These are phyloP conservation scores for Pterocarpus macrocarpus DNA, from an alignment of 306 rosid species.

Conservation along the genomic window DNA sequence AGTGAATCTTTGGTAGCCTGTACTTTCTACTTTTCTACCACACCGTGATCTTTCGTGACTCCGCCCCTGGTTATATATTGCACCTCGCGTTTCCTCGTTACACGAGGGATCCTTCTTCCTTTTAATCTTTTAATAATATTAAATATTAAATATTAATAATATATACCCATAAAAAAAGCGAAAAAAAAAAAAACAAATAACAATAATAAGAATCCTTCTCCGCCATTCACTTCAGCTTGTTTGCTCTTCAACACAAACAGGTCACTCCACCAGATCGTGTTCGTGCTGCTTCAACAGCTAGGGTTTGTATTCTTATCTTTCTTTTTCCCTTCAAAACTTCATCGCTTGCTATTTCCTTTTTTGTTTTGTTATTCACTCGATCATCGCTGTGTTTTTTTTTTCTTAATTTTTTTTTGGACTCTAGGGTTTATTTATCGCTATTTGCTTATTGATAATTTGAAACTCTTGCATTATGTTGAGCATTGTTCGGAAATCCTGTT, in stretches of 20 bases:
- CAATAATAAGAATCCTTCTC: too few species aligned
- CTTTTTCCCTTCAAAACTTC: background rate
- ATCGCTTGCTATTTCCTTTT: background rate
- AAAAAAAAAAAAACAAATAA: too few species aligned
- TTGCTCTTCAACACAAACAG: background rate
- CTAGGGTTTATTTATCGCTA: slow-evolving; percentile 35
- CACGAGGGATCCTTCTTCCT: too few species aligned
- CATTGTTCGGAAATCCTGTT: slow-evolving; percentile 12
- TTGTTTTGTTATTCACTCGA: background rate
- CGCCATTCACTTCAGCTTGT: background rate
- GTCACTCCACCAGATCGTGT: background rate
- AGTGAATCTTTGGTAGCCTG: too few species aligned
- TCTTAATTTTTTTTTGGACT: background rate
- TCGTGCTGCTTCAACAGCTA: background rate
- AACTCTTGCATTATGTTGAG: slow-evolving; percentile 1
- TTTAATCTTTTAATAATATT: too few species aligned
- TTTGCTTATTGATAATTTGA: background rate
- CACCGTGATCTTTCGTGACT: too few species aligned
- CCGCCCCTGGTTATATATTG: too few species aligned
- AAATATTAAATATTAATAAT: too few species aligned
- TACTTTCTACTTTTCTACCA: too few species aligned
- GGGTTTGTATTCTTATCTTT: background rate
- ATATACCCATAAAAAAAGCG: too few species aligned
- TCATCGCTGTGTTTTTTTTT: background rate
- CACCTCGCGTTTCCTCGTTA: too few species aligned